phyloP scores from a whole-genome alignment of 306 rosid genomes.

The Hippophae rhamnoides region DNA sequence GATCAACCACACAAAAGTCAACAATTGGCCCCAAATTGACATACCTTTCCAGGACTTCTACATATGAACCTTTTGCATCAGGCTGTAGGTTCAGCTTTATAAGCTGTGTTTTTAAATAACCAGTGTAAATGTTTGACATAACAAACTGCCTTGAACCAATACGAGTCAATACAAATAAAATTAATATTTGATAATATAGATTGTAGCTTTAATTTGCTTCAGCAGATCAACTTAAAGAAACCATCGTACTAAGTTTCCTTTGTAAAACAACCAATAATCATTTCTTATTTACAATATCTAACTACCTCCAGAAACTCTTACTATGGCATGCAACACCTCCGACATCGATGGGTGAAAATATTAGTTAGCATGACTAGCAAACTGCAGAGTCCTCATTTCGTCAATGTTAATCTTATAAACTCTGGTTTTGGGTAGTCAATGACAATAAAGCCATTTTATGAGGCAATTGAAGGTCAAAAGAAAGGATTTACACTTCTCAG shows the following conservation, averaged over 20 bases:
- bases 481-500: no score
- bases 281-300: background rate
- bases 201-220: no score
- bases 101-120: conserved; percentile 50
- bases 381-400: background rate
- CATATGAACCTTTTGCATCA: conserved; percentile 88
- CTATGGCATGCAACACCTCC: background rate
- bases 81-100: conserved; percentile 76
- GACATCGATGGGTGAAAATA: background rate
- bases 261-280: background rate
- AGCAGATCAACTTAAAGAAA: no score
- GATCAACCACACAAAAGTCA: conserved; percentile 97
- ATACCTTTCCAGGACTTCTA: conserved; percentile 83
- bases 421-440: background rate
- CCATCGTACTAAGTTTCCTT: background rate
- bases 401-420: background rate
- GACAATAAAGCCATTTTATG: no score
- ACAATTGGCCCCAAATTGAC: conserved; percentile 97
- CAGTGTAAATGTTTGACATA: conserved; percentile 21
- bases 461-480: no score
- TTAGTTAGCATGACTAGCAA: background rate
- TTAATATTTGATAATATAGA: background rate
- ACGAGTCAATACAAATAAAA: conserved; percentile 1
- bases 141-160: conserved; percentile 15
- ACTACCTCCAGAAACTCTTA: background rate